These are phyloP conservation scores for Tuber aestivum DNA, from an alignment of 495 filamentous ascomycete genomes.

Conservation along the genomic window DNA sequence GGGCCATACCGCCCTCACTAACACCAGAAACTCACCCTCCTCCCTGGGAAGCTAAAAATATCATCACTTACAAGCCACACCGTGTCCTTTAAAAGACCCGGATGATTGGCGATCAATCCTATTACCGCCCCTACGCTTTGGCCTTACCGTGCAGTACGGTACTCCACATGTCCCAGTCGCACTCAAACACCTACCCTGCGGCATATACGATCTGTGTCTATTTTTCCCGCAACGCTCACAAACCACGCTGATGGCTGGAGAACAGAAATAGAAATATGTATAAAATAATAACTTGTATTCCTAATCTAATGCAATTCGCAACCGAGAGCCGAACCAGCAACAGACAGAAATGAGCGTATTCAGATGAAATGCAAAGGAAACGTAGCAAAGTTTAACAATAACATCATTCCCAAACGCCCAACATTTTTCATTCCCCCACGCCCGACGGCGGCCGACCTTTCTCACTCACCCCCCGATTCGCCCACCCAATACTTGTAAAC, in stretches of 20 bases:
- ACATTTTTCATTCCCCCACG: background rate
- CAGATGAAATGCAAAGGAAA: slow-evolving; percentile 13
- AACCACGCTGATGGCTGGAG: background rate
- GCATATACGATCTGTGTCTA: background rate
- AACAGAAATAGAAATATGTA: background rate
- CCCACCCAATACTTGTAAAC: slow-evolving; percentile 1
- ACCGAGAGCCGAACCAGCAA: background rate
- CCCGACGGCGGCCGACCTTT: background rate
- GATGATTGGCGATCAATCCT: background rate
- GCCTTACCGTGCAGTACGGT: background rate
- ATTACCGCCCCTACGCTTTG: background rate
- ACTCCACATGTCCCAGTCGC: background rate
- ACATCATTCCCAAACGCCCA: background rate
- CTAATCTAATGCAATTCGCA: slow-evolving; percentile 6
- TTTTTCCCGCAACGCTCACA: slow-evolving; percentile 7
- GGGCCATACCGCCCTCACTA: background rate
- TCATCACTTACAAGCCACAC: background rate
- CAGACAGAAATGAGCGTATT: slow-evolving; percentile 13
- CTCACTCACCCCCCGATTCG: slow-evolving; percentile 2
- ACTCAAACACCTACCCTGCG: background rate
- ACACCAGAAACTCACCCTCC: background rate
- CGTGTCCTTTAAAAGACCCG: background rate
- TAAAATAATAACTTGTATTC: background rate
- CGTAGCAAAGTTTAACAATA: background rate
- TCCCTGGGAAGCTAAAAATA: background rate